Percentiles rank a stretch among this genome's conserved stretches.
phyloP scores from a whole-genome alignment of 2,329 filamentous ascomycete genomes.

The Penicillium sp. region DNA sequence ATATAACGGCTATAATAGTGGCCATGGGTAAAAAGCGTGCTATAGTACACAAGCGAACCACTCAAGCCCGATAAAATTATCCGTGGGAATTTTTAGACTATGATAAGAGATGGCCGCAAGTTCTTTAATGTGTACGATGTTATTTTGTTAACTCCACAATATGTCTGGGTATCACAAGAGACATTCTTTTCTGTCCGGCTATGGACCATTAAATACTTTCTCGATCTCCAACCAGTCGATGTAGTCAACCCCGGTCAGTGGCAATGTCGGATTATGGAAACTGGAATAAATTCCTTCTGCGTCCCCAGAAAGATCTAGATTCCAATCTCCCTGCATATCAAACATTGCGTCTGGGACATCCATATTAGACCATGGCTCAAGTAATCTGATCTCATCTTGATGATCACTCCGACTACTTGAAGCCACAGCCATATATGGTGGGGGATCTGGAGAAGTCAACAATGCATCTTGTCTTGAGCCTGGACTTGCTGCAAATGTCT shows the following conservation, averaged over 20 bases:
- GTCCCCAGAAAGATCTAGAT: conserved; percentile 19
- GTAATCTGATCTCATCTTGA: conserved; percentile 12
- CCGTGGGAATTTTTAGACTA: not conserved
- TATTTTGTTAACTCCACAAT: not conserved
- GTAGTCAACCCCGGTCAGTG: conserved; percentile 24
- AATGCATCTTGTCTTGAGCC: not conserved
- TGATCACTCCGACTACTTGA: not conserved
- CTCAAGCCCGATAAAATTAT: not conserved
- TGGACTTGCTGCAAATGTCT: not conserved
- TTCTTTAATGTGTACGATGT: not conserved
- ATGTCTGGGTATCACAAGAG: not conserved
- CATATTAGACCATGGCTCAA: conserved; percentile 15
- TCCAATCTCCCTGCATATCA: conserved; percentile 19
- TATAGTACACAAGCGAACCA: not conserved
- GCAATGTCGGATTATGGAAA: conserved; percentile 21
- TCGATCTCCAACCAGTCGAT: conserved; percentile 27
- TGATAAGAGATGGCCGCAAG: not conserved
- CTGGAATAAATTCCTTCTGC: conserved; percentile 26
- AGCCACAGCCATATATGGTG: not conserved
- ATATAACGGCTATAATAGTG: not conserved
- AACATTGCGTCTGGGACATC: conserved; percentile 8
- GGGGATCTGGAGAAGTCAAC: not conserved
- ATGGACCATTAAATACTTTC: conserved; percentile 20
- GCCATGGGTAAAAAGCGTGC: not conserved
- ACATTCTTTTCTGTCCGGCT: not conserved